Base-by-base conservation (phyloP, 805 yeast genomes). In the Saccharomycopsis sp. region DNA sequence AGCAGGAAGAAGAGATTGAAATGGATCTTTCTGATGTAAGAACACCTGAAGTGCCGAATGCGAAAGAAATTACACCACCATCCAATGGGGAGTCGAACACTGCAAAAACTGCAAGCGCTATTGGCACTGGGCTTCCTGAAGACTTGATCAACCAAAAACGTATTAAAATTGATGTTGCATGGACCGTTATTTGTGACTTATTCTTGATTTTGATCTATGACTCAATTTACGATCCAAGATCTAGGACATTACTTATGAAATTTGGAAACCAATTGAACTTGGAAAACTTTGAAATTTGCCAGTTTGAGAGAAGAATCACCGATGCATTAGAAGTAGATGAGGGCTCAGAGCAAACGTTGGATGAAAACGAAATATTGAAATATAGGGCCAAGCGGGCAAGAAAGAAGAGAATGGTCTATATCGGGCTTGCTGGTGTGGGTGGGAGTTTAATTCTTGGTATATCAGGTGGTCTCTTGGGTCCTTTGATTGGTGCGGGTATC, bases 371-470 rank as follows among this genome's bases (percentile, higher is more conserved):
- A 44, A 75, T 84, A 42, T 68, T 92, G 54, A 77, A 77, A 33
- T 70, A 69, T 25, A 78, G 94, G 52, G 68, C 83, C n/a, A 80
- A 76, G 53, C 72, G 65, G 49, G 74, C 77, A 38, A 71, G 69
- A 49, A 74, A 71, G 48, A 78, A 70, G 54, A 79, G 88, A 54
- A 64, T 85, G 57, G 80, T 86, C 39, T 87, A 84, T 53, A 83
- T 92, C 48, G 99, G 97, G 1, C 63, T 92, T 36, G 99, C 99
- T 0, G 92, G 97, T 5, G 69, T 88, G 12, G 97, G 97, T 21
- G 99, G 99, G 2, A 88, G 95, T 1, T 64, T 92, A 17, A 95
- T 92, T 1, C 73, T 92, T 44, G 99, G 99, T 2, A 65, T 92
- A 15, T 85, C 96, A 46, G 97, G 95, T 6, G 99, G 99, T 5